A percentile compares a stretch with the other conserved stretches of the same genome.
These are phyloP conservation scores for Metschnikowia corniflorae DNA, from an alignment of 805 yeast species.

Conservation along the genomic window DNA sequence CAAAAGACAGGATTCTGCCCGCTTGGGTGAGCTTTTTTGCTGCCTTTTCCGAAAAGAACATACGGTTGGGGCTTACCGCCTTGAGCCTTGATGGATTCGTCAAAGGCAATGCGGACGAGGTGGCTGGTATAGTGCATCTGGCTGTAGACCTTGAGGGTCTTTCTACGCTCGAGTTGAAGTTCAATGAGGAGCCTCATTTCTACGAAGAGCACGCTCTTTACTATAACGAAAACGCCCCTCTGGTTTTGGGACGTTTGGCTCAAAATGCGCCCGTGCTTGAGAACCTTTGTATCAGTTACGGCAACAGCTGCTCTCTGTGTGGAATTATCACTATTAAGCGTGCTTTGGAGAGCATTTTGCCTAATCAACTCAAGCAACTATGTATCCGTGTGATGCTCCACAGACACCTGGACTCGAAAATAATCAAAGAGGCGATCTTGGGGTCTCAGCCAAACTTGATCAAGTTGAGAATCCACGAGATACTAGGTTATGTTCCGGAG, in stretches of 20 bases:
- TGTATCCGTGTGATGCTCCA: neutral
- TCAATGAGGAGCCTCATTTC: conserved; percentile 24
- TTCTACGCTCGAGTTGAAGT: conserved; percentile 13
- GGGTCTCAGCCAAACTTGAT: too few relatives aligned
- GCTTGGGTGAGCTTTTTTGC: conserved; percentile 23
- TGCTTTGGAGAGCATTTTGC: too few relatives aligned
- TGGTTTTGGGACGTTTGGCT: neutral
- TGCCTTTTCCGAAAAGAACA: conserved; percentile 3
- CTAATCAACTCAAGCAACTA: too few relatives aligned
- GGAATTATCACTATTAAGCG: too few relatives aligned
- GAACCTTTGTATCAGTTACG: neutral
- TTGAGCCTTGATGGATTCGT: conserved; percentile 25
- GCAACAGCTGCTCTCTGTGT: too few relatives aligned
- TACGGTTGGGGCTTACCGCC: conserved; percentile 6
- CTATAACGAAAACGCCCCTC: too few relatives aligned
- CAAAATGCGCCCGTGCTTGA: neutral
- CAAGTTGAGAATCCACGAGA: too few relatives aligned
- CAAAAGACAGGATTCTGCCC: conserved; percentile 5
- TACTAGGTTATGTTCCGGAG: too few relatives aligned
- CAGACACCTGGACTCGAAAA: neutral
- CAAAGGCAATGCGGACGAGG: conserved; percentile 11
- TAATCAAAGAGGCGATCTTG: neutral
- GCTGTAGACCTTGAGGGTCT: conserved; percentile 17
- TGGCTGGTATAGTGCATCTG: conserved; percentile 10
- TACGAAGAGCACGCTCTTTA: conserved; percentile 3